A percentile compares a stretch with the other conserved stretches of the same genome.
phyloP scores from a whole-genome alignment of 345 rosid species.

The Rhodamnia argentea region DNA sequence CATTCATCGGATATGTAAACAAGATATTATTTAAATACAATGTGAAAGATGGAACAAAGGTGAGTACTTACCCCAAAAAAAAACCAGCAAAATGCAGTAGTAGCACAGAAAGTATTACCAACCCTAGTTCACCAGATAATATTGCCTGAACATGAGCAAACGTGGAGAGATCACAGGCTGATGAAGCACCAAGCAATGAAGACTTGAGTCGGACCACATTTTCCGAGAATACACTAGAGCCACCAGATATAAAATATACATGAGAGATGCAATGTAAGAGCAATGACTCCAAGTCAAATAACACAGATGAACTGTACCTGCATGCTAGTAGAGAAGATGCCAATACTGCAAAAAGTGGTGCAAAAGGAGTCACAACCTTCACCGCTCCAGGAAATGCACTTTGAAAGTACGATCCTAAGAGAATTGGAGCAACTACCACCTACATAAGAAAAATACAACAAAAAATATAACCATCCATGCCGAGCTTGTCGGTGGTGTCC shows the following conservation, averaged over 20 bases:
- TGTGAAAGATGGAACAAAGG: background rate
- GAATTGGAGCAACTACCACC: conserved; percentile 57
- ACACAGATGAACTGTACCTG: conserved; percentile 20
- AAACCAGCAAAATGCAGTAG: conserved; percentile 50
- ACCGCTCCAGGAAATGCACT: conserved; percentile 37
- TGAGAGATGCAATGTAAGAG: background rate
- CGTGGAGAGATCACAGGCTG: conserved; percentile 24
- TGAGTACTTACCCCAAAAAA: conserved; percentile 39
- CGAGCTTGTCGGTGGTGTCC: background rate
- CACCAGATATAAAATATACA: background rate
- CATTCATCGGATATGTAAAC: background rate
- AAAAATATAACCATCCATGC: background rate
- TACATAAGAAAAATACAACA: conserved; percentile 1
- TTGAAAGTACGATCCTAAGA: conserved; percentile 51
- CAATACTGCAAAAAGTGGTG: conserved; percentile 56
- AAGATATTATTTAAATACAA: background rate
- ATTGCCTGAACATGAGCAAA: conserved; percentile 14
- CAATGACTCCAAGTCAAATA: background rate
- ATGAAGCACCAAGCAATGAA: conserved; percentile 20
- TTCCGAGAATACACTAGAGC: conserved; percentile 47
- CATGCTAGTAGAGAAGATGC: conserved; percentile 48
- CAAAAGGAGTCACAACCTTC: conserved; percentile 35
- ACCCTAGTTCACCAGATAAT: conserved; percentile 45
- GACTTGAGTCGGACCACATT: conserved; percentile 44
- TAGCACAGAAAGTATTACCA: conserved; percentile 31